Base-by-base conservation (phyloP, 805 yeast species). In the Metahyphopichia silvanorum region DNA sequence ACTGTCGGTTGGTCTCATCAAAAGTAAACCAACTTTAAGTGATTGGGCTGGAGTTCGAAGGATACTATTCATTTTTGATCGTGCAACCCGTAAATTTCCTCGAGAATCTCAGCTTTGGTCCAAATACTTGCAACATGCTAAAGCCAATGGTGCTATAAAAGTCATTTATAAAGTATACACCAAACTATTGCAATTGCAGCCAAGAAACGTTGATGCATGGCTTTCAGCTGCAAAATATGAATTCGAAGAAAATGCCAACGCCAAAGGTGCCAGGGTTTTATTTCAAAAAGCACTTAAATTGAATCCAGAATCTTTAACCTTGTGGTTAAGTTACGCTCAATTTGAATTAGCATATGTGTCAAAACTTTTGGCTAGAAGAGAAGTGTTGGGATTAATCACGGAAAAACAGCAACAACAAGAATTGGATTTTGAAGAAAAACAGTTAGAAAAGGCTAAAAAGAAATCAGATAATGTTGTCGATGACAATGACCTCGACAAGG, bases 151-250 rank as follows among this genome's bases (percentile, higher is more conserved):
- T 7, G 79, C 87, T 4, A 77, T 82, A 41, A 82, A 80, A 48
- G 78, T 78, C 33, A 76, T 83, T 12, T 86, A 85, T 53, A 79
- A 78, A 42, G 79, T 86, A 6, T 86, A 88, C 56, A 80, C 89
- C 5, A 76, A 77, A 37, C 67, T 91, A 44, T 68, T 93, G 46
- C 86, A 82, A 57, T 63, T 88, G 42, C 98, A 93, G 54, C 98
- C 98, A n/a, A 74, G 84, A 26, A 85, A 89, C 51, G 76, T 87
- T 2, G 84, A 82, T 46, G 84, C 91, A 12, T 93, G 98, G 98
- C 76, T 93, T 26, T 76, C 86, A 49, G 97, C 96, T 16, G 96
- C 97, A 19, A 86, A 86, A 53, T 87, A 86, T 60, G 98, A 93
- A 61, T 82, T 86, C 49, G 96, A 91, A 46, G 76, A 75, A 18